Evolutionary conservation across 2,329 filamentous ascomycete species (phyloP).

Genomic region (Kalmusia sp.): DNA sequence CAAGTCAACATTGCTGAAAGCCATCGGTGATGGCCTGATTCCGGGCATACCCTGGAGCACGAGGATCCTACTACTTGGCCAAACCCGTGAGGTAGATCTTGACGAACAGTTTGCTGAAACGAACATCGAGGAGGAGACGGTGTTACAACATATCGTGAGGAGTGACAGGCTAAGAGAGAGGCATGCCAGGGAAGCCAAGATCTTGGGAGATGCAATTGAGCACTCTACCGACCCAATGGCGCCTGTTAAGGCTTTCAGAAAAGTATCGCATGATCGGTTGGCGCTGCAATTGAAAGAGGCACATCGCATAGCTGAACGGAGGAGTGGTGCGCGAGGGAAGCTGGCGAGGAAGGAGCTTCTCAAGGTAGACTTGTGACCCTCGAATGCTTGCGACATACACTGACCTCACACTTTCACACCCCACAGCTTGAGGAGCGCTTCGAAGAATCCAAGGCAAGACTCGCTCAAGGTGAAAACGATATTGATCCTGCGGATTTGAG

Average conservation of each 20-base stretch:
- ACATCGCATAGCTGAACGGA: slow-evolving; percentile 74
- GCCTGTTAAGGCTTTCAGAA: slow-evolving; percentile 67
- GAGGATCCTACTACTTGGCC: slow-evolving; percentile 43
- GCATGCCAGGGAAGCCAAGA: slow-evolving; percentile 68
- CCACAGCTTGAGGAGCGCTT: slow-evolving; percentile 68
- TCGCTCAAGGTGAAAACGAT: slow-evolving; percentile 61
- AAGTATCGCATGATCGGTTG: slow-evolving; percentile 67
- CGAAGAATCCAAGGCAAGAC: slow-evolving; percentile 59
- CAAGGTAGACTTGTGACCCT: slow-evolving; percentile 34
- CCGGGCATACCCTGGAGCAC: slow-evolving; percentile 62
- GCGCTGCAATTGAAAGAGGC: slow-evolving; percentile 70
- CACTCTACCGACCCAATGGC: slow-evolving; percentile 61
- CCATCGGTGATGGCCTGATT: slow-evolving; percentile 79
- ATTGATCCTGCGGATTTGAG: slow-evolving; percentile 66
- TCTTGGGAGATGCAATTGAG: slow-evolving; percentile 67
- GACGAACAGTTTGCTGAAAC: slow-evolving; percentile 42
- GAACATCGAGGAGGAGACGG: slow-evolving; percentile 50
- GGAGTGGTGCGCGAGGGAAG: slow-evolving; percentile 77
- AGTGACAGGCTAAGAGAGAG: slow-evolving; percentile 59
- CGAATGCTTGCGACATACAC: neutral
- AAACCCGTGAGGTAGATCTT: slow-evolving; percentile 30
- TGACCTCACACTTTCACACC: neutral
- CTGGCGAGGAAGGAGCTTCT: slow-evolving; percentile 78
- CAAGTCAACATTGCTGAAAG: slow-evolving; percentile 79
- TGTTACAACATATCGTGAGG: slow-evolving; percentile 71